Base-by-base conservation (phyloP, 768 basidiomycete species). In the Leucosporidium yakuticum region DNA sequence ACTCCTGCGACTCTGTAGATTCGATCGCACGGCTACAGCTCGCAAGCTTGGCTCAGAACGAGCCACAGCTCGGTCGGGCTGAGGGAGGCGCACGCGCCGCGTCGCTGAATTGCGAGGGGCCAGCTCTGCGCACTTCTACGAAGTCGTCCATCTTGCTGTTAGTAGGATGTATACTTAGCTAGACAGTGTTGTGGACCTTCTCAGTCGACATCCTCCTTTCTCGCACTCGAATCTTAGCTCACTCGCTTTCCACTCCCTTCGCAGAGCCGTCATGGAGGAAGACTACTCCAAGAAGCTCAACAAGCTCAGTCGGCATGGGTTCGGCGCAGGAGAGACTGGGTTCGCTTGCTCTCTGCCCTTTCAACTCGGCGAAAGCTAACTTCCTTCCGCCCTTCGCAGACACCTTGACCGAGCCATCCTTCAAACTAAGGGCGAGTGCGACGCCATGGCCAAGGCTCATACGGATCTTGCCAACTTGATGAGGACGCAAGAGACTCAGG, bases 321-420 rank as follows among this genome's bases (percentile, higher is more conserved):
- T 96, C 49, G 95, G 94, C 51, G 85, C 84, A 74, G 94, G 96
- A 78, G 96, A 97, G 80, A 90, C 93, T 71, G 95, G 93, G 92
- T 93, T 78, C 76, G 88, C 84, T 15, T 49, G 48, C 25, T 23
- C 3, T 59, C 60, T 15, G 23, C 12, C 29, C 5, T 7, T 25
- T 48, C 27, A 15, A 32, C 12, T 27, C 36, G 20, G 27, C 4
- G 17, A 14, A 2, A 4, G 48, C 64, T 64, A n/a, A 36, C 36
- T 29, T 34, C 7, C 0, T 25, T 50, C 34, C 21, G 4, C 39
- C 34, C 21, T 25, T 39, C 53, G 4, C 49, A 72, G 69, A 4
- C 69, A 70, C 69, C 68, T 72, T 65, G 63, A 69, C 25, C 79
- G 84, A 71, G 86, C 90, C 2, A 79, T 98, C 34, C 89, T 94